These are phyloP conservation scores for Termitomyces sp. DNA, from an alignment of 1,284 basidiomycete species.

Conservation along the genomic window DNA sequence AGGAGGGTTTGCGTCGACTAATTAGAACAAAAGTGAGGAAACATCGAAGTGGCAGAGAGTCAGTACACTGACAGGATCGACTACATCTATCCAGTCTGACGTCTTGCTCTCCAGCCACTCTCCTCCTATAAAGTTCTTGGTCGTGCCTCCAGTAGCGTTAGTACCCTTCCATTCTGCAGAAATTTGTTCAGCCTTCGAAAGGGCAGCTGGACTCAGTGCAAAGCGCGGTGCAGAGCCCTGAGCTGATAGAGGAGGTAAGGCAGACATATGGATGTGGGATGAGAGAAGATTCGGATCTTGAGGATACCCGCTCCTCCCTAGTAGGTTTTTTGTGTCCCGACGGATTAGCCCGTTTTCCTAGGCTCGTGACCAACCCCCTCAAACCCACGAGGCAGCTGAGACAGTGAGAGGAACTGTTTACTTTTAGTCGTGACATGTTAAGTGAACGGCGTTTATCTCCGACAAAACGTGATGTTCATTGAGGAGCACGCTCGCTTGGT, in stretches of 20 bases:
- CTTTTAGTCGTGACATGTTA: neutral
- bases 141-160: constrained; percentile 73
- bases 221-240: constrained; percentile 36
- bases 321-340: neutral
- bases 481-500: too few relatives aligned
- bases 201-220: constrained; percentile 48
- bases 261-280: constrained; percentile 23
- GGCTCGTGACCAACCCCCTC: neutral
- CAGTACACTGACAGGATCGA: constrained; percentile 71
- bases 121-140: constrained; percentile 88
- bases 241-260: constrained; percentile 28
- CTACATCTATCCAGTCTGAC: constrained; percentile 76
- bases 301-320: neutral
- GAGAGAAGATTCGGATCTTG: neutral
- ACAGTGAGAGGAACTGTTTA: neutral
- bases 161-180: constrained; percentile 83
- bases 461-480: too few relatives aligned
- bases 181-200: constrained; percentile 58
- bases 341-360: neutral
- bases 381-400: neutral
- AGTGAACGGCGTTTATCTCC: neutral
- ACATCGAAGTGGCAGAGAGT: neutral
- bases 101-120: constrained; percentile 82
- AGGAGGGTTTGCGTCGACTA: constrained; percentile 88
- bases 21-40: constrained; percentile 1